phyloP scores from a whole-genome alignment of 2,329 filamentous ascomycete species.

The Pseudopithomyces chartarum region DNA sequence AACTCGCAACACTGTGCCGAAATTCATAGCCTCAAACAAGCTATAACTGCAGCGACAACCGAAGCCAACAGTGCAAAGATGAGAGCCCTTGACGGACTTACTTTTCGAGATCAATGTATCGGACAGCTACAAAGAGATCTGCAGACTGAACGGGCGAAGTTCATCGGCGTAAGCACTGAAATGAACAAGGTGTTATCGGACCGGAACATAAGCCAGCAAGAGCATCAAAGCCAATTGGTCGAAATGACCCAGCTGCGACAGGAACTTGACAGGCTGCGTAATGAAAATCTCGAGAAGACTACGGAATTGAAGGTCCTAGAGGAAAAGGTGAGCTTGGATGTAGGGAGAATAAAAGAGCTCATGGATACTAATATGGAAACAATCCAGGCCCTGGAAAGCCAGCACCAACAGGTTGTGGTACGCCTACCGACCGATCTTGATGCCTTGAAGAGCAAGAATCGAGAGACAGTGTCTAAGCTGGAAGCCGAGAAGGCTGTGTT shows the following conservation, averaged over 20 bases:
- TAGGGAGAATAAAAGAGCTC: neutral
- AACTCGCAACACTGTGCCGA: neutral
- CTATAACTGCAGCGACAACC: too few species aligned
- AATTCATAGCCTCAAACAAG: neutral
- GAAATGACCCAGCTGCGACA: too few species aligned
- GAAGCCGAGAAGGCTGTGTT: neutral
- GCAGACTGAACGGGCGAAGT: too few species aligned
- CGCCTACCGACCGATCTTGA: neutral
- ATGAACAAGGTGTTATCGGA: too few species aligned
- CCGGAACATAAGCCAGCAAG: too few species aligned
- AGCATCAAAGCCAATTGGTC: too few species aligned
- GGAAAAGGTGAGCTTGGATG: neutral
- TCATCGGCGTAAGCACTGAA: too few species aligned
- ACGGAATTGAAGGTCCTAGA: neutral
- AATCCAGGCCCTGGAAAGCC: neutral
- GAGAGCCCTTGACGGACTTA: too few species aligned
- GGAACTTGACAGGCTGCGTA: too few species aligned
- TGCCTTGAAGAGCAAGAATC: neutral
- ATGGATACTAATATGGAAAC: neutral
- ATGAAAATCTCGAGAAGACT: neutral
- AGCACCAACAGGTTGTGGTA: neutral
- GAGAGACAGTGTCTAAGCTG: neutral
- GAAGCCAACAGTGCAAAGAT: too few species aligned
- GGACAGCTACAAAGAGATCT: too few species aligned
- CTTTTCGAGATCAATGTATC: too few species aligned